These are phyloP conservation scores for Rheum nobile DNA, from an alignment of 148 eudicot species.

Conservation along the genomic window DNA sequence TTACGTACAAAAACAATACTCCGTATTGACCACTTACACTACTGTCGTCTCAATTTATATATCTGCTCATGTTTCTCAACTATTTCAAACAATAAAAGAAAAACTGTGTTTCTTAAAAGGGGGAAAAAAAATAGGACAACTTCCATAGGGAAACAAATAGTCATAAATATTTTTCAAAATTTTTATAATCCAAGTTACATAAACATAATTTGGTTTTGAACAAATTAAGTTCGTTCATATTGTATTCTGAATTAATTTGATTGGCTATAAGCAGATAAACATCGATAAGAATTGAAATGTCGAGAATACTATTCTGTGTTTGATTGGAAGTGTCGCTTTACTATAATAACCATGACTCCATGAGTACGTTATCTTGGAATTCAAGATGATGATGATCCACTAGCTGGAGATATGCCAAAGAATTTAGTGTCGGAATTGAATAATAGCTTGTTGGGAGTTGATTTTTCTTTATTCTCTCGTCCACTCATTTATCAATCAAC, in stretches of 20 bases:
- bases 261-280: neutral
- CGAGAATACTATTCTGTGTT: neutral
- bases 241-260: neutral
- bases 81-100: too few relatives aligned
- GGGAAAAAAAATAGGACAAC: too few relatives aligned
- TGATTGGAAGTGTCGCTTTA: neutral
- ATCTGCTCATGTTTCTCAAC: too few relatives aligned
- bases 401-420: neutral
- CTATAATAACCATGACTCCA: neutral
- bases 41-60: neutral
- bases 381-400: neutral
- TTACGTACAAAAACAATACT: too few relatives aligned
- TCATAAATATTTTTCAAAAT: too few relatives aligned
- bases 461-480: neutral
- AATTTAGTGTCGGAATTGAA: neutral
- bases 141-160: too few relatives aligned
- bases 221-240: too few relatives aligned
- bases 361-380: neutral
- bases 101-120: too few relatives aligned
- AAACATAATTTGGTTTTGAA: too few relatives aligned
- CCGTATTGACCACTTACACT: neutral
- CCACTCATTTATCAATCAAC: neutral
- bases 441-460: neutral
- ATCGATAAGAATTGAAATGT: neutral
- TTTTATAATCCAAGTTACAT: too few relatives aligned